Percentiles rank a stretch among this genome's conserved stretches.
Evolutionary conservation across 768 basidiomycete genomes (phyloP).

Genomic region (Boletus speciosus): DNA sequence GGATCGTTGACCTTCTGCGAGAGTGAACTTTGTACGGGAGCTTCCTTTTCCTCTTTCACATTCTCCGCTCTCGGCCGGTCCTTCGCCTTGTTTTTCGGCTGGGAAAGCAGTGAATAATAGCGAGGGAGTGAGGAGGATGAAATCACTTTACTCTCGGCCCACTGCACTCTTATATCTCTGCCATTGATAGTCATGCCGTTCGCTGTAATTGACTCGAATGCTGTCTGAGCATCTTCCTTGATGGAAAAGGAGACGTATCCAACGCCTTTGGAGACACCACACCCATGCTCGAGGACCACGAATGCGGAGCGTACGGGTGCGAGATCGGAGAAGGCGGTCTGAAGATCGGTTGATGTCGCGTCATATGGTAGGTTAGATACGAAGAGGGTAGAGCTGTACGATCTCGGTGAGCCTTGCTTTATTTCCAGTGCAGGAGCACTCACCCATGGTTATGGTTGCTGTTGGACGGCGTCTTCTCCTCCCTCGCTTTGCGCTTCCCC

Average conservation of each 20-base stretch:
- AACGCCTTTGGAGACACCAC: constrained; percentile 84
- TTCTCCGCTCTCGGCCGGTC: constrained; percentile 29
- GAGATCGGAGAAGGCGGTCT: constrained; percentile 92
- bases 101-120: background rate
- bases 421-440: background rate
- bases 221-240: constrained; percentile 80
- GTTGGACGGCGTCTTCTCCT: constrained; percentile 8
- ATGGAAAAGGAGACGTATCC: constrained; percentile 94
- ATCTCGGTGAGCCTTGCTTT: background rate
- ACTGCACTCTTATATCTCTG: constrained; percentile 68
- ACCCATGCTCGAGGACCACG: constrained; percentile 77
- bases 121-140: background rate
- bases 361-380: constrained; percentile 90
- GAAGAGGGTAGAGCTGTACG: constrained; percentile 76
- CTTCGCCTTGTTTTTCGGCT: constrained; percentile 43
- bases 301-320: constrained; percentile 94
- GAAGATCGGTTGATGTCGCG: constrained; percentile 85
- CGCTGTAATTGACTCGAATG: constrained; percentile 59
- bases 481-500: constrained; percentile 29
- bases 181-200: constrained; percentile 66
- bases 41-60: constrained; percentile 40
- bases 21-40: constrained; percentile 32
- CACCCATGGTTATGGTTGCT: constrained; percentile 20
- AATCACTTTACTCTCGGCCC: constrained; percentile 75
- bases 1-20: constrained; percentile 55